phyloP scores from a whole-genome alignment of 2,329 filamentous ascomycete genomes.

The Pochonia chlamydosporia region DNA sequence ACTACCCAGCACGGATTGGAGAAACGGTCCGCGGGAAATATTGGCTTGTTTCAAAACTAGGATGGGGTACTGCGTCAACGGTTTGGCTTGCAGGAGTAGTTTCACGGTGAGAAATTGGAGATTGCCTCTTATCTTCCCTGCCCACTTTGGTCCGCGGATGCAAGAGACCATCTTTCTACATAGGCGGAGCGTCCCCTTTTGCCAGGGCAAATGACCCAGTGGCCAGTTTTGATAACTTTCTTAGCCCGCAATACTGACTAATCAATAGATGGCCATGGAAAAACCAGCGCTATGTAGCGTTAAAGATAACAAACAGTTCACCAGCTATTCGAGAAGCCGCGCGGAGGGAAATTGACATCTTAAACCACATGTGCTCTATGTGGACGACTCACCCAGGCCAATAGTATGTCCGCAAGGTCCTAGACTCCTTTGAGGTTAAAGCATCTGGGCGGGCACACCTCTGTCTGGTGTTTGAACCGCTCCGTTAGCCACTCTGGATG shows the following conservation, averaged over 20 bases:
- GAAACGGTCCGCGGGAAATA: slow-evolving; percentile 28
- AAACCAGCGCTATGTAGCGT: slow-evolving; percentile 18
- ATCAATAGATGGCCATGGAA: slow-evolving; percentile 17
- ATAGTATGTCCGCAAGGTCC: slow-evolving; percentile 13
- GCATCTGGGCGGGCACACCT: slow-evolving; percentile 14
- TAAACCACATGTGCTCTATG: slow-evolving; percentile 16
- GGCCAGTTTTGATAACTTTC: no score
- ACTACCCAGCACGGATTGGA: slow-evolving; percentile 26
- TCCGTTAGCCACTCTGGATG: slow-evolving; percentile 21
- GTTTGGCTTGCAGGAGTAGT: slow-evolving; percentile 29
- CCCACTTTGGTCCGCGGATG: no score
- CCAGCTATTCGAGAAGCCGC: slow-evolving; percentile 16
- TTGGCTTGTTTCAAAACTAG: slow-evolving; percentile 30
- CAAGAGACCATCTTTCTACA: no score
- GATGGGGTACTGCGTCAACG: slow-evolving; percentile 31
- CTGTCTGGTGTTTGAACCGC: slow-evolving; percentile 18
- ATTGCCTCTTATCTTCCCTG: slow-evolving; percentile 1
- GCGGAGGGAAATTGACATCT: slow-evolving; percentile 17
- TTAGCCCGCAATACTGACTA: neutral
- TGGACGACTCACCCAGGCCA: slow-evolving; percentile 16
- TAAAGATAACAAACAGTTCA: slow-evolving; percentile 22
- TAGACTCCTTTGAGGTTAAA: slow-evolving; percentile 19
- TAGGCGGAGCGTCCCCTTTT: no score
- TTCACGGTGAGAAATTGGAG: slow-evolving; percentile 16
- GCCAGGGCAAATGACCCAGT: no score